Evolutionary conservation across 2,329 filamentous ascomycete genomes (phyloP).

Genomic region (Metarhizium guizhouense): DNA sequence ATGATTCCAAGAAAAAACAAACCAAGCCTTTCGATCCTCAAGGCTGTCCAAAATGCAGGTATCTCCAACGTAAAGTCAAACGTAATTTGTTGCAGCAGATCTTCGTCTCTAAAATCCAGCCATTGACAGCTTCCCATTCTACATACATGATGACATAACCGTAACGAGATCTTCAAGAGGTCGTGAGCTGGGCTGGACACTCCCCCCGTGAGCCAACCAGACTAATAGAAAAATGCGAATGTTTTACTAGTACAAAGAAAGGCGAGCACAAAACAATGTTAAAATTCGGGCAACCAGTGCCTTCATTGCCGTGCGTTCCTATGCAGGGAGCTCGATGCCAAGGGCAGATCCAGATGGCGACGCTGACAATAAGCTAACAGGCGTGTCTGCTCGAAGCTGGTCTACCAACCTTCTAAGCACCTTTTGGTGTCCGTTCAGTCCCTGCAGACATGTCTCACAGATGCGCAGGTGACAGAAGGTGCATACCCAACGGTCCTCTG

Average conservation of each 20-base stretch:
- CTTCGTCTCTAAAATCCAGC: neutral
- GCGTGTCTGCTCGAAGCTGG: slow-evolving; percentile 12
- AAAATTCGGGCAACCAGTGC: neutral
- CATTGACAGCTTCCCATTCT: neutral
- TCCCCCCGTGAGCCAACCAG: neutral
- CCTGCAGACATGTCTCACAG: slow-evolving; percentile 37
- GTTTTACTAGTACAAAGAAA: neutral
- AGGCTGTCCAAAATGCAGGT: neutral
- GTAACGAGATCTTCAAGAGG: neutral
- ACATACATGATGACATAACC: neutral
- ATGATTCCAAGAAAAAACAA: neutral
- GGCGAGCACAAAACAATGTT: neutral
- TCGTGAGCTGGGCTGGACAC: neutral
- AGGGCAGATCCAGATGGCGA: slow-evolving; percentile 13
- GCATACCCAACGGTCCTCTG: slow-evolving; percentile 37
- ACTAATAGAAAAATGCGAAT: neutral
- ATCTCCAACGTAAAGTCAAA: neutral
- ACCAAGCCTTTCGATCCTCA: neutral
- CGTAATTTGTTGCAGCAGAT: neutral
- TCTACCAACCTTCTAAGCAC: slow-evolving; percentile 34
- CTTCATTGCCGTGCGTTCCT: neutral
- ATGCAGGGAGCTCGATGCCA: slow-evolving; percentile 4
- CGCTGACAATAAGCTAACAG: slow-evolving; percentile 11
- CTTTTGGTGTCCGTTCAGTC: slow-evolving; percentile 30
- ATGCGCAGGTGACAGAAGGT: slow-evolving; percentile 42